Base-by-base conservation (phyloP, 768 basidiomycete genomes). In the Psilocybe tampanensis region DNA sequence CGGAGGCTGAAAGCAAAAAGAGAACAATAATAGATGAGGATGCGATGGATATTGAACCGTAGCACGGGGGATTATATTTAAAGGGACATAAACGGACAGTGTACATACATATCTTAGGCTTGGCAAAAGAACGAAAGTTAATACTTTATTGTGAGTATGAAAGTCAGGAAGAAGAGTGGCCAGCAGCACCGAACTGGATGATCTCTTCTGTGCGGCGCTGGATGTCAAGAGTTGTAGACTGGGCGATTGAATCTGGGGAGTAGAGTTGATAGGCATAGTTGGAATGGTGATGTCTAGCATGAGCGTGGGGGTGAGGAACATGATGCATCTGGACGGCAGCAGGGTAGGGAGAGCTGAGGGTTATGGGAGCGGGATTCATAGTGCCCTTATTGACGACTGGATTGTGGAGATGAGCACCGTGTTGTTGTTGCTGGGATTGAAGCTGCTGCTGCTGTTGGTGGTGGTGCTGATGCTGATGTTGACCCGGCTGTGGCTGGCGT, bases 281-380 rank as follows among this genome's bases (percentile, higher is more conserved):
- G 63, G 86, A 60, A 63, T 86, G 86, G 60, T 87, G 89, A 60
- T 89, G 87, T 32, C 88, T 81, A 0, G 89, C 85, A 63, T 91
- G 89, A 0, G 88, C 87, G 56, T 90, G 89, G 1, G 89, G 88
- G 60, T 90, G 89, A 1, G 89, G 87, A 44, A 91, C 87, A 60
- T 90, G 90, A 63, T 91, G 89, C 86, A 92, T 88, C 65, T 82
- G 86, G 21, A 78, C 66, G 5, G 77, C 67, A 13, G 79, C 70
- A 13, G 81, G 71, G 66, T 86, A 90, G 17, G 86, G 82, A n/a
- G 84, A 72, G 52, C 80, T 84, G 24, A 89, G 73, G 2, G 80
- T 75, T 32, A 84, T 75, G 4, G 79, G 72, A 21, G 74, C 66
- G 47, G 72, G 68, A 58, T 64, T 70, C 61, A 74, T 66, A 54